Conservation (phyloP, 306 rosid genomes). For the Pyrus communis region DNA sequence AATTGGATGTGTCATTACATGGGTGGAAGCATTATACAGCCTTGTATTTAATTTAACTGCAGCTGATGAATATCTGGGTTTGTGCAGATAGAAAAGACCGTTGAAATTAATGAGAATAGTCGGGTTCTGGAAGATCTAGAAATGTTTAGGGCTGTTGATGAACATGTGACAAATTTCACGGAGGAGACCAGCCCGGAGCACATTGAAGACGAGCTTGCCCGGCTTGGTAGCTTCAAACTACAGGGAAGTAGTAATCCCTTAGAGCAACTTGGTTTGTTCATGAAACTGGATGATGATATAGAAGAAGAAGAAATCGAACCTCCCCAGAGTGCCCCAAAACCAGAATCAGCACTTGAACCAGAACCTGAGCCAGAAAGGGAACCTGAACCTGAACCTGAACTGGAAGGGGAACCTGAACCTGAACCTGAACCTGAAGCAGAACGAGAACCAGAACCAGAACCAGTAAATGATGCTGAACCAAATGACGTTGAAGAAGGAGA, state of each 20-base stretch:
- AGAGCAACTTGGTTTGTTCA: slow-evolving; percentile 73
- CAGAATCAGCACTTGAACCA: not conserved
- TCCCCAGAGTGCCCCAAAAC: slow-evolving; percentile 27
- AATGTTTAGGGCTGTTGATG: slow-evolving; percentile 61
- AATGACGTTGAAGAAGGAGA: slow-evolving; percentile 81
- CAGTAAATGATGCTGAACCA: slow-evolving; percentile 29
- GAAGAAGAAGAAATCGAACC: slow-evolving; percentile 58
- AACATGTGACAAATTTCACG: slow-evolving; percentile 35
- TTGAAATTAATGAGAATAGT: slow-evolving; percentile 73
- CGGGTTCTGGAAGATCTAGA: slow-evolving; percentile 79
- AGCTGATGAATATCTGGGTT: slow-evolving; percentile 3
- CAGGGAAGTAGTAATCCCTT: slow-evolving; percentile 62
- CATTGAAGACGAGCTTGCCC: slow-evolving; percentile 27
- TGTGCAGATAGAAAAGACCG: slow-evolving; percentile 81
- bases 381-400: not conserved
- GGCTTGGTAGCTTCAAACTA: slow-evolving; percentile 53
- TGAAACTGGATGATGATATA: slow-evolving; percentile 71
- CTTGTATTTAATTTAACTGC: slow-evolving; percentile 1
- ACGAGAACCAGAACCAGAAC: not conserved
- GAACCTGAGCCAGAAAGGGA: not conserved
- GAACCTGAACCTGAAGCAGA: not conserved
- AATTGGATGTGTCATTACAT: not conserved
- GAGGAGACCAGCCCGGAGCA: slow-evolving; percentile 55
- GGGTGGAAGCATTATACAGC: not conserved
- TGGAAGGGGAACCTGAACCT: not conserved